Evolutionary conservation across 1,284 basidiomycete species (phyloP), one percentile per base, ranked within the genome.

Genomic region (Agroathelia rolfsii): DNA sequence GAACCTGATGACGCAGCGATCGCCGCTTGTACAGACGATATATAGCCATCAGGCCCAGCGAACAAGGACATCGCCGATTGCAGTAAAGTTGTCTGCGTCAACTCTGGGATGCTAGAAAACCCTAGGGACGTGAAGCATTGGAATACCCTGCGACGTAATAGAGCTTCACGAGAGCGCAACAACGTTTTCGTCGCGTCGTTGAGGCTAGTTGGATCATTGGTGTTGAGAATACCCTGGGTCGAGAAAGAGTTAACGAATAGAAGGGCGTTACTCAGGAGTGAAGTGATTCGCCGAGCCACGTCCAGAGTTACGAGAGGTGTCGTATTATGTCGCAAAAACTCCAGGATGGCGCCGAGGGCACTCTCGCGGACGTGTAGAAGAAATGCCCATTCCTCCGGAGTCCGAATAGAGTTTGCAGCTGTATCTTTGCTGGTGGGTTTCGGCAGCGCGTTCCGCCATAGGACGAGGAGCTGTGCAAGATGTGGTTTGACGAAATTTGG

Each of bases 361-460:
- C 80, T 84, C 56, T 96, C 92, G 17, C 94, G 72, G 5, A 98
- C 85, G 41, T 89, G 81, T 4, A 98, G 61, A 6, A 99, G 62
- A 59, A 97, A 98, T 34, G 71, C 69, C 92, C 93, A 97, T 49
- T 97, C 95, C 0, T 70, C 62, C 13, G 74, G 62, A 20, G 76
- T 76, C 13, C 89, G 68, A 11, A 77, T 74, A 0, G 72, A 66
- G 9, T 69, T 71, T 13, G 52, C 56, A 1, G 64, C 58, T 0
- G 71, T 65, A 47, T 96, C 94, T 55, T 94, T 94, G 45, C 70
- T 82, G 0, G 88, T 88, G 0, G 89, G 84, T 56, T 97, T 97
- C 1, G 94, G 90, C 0, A 98, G 66, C 2, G 95, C 92, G 47
- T 98, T 98, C 21, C 94, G 69, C 95, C 95, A 98, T 2, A 98